phyloP scores from a whole-genome alignment of 768 basidiomycete species.

The Auriscalpium microsporum region DNA sequence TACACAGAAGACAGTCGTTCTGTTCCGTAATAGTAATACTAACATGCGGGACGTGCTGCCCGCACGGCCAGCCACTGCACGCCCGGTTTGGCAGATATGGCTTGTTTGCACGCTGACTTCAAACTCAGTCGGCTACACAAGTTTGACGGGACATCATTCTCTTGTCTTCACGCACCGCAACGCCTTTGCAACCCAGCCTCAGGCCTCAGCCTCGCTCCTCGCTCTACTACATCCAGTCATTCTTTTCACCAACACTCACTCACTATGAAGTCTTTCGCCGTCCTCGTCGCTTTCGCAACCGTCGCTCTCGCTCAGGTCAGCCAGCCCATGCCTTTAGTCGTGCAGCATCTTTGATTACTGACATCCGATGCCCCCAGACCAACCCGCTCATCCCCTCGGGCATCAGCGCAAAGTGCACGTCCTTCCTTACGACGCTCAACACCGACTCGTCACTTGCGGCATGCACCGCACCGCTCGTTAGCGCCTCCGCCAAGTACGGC shows the following conservation, averaged over 20 bases:
- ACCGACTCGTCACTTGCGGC: slow-evolving; percentile 41
- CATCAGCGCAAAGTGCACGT: slow-evolving; percentile 45
- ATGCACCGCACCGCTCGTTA: slow-evolving; percentile 58
- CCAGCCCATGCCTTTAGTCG: slow-evolving; percentile 23
- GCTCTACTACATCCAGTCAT: not conserved
- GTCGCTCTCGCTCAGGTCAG: slow-evolving; percentile 35
- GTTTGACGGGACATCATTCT: not conserved
- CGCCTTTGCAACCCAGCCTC: slow-evolving; percentile 5
- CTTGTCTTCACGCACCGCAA: not conserved
- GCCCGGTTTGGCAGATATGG: no score
- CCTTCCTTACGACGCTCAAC: slow-evolving; percentile 60
- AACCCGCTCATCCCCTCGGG: slow-evolving; percentile 60
- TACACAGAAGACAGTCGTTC: no score
- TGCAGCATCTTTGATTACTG: slow-evolving; percentile 9
- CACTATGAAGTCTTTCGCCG: slow-evolving; percentile 35
- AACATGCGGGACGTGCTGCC: no score
- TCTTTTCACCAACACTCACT: slow-evolving; percentile 5
- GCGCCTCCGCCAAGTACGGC: slow-evolving; percentile 47
- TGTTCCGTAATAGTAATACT: no score
- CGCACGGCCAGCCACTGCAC: no score
- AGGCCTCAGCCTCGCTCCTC: not conserved
- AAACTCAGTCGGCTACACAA: no score
- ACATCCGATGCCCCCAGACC: slow-evolving; percentile 15
- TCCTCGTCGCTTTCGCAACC: slow-evolving; percentile 37
- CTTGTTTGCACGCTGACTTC: no score